Conservation (phyloP, 2,329 filamentous ascomycete species). For the Penicillium sp. region DNA sequence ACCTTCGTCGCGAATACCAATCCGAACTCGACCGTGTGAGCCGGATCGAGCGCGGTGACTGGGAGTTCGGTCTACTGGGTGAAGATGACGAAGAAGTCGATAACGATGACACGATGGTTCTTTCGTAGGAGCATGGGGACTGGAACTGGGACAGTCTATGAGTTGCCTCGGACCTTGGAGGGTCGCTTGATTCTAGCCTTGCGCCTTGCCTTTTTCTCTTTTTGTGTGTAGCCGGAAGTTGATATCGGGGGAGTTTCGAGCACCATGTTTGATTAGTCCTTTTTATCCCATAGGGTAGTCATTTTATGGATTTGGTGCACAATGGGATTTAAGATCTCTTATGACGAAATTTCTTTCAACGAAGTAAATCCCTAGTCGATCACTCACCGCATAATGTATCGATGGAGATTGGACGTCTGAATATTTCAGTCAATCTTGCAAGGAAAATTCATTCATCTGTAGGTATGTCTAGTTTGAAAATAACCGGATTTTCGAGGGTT, state of each 20-base stretch:
- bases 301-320: slow-evolving; percentile 12
- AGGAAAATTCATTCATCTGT: too few species aligned
- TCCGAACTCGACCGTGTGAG: slow-evolving; percentile 83
- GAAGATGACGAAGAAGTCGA: slow-evolving; percentile 26
- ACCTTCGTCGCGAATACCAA: slow-evolving; percentile 85
- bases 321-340: slow-evolving; percentile 13
- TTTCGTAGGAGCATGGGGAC: slow-evolving; percentile 21
- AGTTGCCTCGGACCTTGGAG: slow-evolving; percentile 1
- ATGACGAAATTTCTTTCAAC: neutral
- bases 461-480: too few species aligned
- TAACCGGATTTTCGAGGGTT: too few species aligned
- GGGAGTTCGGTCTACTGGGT: slow-evolving; percentile 61
- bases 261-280: slow-evolving; percentile 10
- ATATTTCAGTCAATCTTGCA: too few species aligned
- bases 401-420: too few species aligned
- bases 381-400: too few species aligned
- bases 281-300: slow-evolving; percentile 15
- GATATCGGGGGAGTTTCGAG: slow-evolving; percentile 15
- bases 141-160: neutral
- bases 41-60: slow-evolving; percentile 84
- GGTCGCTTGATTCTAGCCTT: slow-evolving; percentile 2
- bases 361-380: too few species aligned
- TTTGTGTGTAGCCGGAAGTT: slow-evolving; percentile 13
- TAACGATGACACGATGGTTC: slow-evolving; percentile 40
- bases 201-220: slow-evolving; percentile 5